Base-by-base conservation (phyloP, 2,329 filamentous ascomycete genomes). In the Mycosphaerella sp. region DNA sequence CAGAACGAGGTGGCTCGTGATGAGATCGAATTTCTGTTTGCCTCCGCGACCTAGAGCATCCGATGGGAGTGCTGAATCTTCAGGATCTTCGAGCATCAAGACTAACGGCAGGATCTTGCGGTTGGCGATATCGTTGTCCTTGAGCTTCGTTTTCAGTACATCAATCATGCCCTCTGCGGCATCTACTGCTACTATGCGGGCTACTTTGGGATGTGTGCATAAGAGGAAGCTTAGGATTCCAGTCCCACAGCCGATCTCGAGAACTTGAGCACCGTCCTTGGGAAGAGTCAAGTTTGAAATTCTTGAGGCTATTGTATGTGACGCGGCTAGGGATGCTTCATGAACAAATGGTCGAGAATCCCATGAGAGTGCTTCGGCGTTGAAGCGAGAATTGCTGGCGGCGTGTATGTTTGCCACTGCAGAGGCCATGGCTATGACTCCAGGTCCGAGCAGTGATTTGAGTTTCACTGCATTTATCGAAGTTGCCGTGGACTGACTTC, bases 91-190 rank as follows among this genome's bases (percentile, higher is more conserved):
- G 4, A 63, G 48, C 35, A 62, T 44, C 2, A 63, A 42, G 18
- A 59, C 55, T 27, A 63, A 34, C 7, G 60, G 59, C 1, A 59
- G 6, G 18, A 62, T 61, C 17, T 62, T 62, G 27, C 44, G 46
- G 8, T 53, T 55, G 9, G 56, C 54, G 12, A 27, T 36, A 32
- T 52, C 48, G 6, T 53, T 34, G 37, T 54, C 53, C 3, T 49
- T 27, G 1, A 61, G 28, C 37, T 62, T 62, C 27, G 52, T 49
- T 35, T 59, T 57, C 13, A 62, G 21, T 1, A 62, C 59, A 18
- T 59, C 51, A 37, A 63, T 63, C 60, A 62, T 63, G 44, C 60
- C 60, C 21, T 63, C 53, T 9, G 59, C 60, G 2, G 59, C 59
- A 37, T 63, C 60, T 10, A 62, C 56, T 4, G 59, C 57, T 9